Percentiles rank a stretch among this genome's conserved stretches.
phyloP scores from a whole-genome alignment of 768 basidiomycete species.

The Lactarius akahatsu region DNA sequence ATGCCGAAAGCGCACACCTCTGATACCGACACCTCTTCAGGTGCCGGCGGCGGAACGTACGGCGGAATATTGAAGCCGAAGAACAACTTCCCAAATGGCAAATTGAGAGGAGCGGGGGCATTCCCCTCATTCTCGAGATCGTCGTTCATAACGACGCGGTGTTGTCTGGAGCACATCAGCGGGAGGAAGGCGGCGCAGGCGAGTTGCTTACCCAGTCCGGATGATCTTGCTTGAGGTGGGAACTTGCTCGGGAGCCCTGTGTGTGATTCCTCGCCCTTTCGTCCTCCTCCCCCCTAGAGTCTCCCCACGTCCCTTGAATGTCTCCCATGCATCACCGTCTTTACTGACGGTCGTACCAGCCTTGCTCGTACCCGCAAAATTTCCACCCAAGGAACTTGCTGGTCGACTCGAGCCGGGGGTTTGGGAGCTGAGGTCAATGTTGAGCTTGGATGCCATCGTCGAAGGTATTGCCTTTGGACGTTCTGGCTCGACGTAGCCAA shows the following conservation, averaged over 20 bases:
- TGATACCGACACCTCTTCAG: conserved; percentile 13
- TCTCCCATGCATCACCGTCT: conserved; percentile 85
- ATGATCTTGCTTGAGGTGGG: conserved; percentile 83
- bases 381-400: conserved; percentile 68
- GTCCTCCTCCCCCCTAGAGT: conserved; percentile 88
- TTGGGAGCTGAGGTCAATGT: conserved; percentile 85
- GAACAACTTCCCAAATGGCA: conserved; percentile 94
- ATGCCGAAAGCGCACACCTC: conserved; percentile 27
- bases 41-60: conserved; percentile 52
- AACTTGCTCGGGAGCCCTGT: conserved; percentile 78
- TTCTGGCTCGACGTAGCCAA: conserved; percentile 93
- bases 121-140: conserved; percentile 69
- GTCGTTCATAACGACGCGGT: conserved; percentile 79
- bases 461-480: conserved; percentile 75
- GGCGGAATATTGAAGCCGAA: conserved; percentile 88
- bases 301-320: conserved; percentile 94
- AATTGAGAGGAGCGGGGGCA: conserved; percentile 84
- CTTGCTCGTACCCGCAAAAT: conserved; percentile 54
- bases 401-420: conserved; percentile 87
- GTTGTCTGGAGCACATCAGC: conserved; percentile 53
- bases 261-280: conserved; percentile 90
- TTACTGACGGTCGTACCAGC: conserved; percentile 59
- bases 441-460: conserved; percentile 96
- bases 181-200: conserved; percentile 21
- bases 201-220: conserved; percentile 76